Evolutionary conservation across 225 moss, liverwort and hornwort genomes (phyloP).

Genomic region (Bryoerythrophyllum caledonicum): DNA sequence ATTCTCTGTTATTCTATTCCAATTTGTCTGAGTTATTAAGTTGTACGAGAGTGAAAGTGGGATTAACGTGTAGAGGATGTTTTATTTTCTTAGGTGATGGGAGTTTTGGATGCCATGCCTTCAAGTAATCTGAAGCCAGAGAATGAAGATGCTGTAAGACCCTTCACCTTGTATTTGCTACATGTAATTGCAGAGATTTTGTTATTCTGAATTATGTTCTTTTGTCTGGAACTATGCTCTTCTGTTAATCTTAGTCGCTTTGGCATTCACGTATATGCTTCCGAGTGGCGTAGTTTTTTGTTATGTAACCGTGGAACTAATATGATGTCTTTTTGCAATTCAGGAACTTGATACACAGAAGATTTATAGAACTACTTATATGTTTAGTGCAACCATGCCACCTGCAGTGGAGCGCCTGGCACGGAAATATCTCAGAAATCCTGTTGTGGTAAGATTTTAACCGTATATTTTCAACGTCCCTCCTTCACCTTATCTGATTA

Average conservation of each 20-base stretch:
- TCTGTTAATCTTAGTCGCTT: not conserved
- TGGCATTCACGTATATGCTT: not conserved
- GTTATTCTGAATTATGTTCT: not conserved
- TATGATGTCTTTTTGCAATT: not conserved
- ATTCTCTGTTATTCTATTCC: not conserved
- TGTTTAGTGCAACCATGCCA: conserved; percentile 99
- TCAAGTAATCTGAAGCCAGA: conserved; percentile 99
- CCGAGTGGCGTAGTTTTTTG: not conserved
- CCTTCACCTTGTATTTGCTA: conserved; percentile 5
- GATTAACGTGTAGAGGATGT: not conserved
- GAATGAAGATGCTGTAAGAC: conserved; percentile 94
- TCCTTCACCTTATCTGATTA: not conserved
- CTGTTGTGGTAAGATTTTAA: conserved; percentile 75
- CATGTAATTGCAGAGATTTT: not conserved
- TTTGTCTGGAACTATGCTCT: not conserved
- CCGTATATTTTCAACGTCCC: not conserved
- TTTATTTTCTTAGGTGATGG: conserved; percentile 67
- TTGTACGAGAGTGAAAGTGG: conserved; percentile 2
- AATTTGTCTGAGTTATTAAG: not conserved
- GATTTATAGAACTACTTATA: conserved; percentile 97
- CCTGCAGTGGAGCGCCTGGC: conserved; percentile 93
- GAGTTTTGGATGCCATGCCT: conserved; percentile 99
- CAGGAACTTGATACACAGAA: conserved; percentile 97
- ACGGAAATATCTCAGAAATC: conserved; percentile 95
- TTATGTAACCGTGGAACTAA: not conserved